phyloP scores from a whole-genome alignment of 2,329 filamentous ascomycete genomes.

The Phialocephala sp. region DNA sequence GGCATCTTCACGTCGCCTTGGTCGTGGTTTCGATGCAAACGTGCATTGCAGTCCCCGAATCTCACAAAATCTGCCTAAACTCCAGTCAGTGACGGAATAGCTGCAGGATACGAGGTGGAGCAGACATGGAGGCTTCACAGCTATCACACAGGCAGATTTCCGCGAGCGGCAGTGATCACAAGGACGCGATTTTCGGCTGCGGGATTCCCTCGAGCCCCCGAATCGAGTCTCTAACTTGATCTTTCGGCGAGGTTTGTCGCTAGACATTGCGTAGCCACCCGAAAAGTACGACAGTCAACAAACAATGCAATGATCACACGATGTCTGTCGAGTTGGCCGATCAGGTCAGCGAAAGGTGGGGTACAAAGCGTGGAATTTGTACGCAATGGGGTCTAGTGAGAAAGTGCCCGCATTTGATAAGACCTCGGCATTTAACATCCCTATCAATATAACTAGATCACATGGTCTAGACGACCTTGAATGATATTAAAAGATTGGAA shows the following conservation, averaged over 20 bases:
- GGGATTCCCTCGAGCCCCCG: constrained; percentile 47
- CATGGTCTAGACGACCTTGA: background rate
- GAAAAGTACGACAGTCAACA: background rate
- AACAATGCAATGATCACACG: constrained; percentile 3
- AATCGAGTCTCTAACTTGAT: constrained; percentile 51
- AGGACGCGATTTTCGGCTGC: constrained; percentile 54
- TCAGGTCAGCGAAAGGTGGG: constrained; percentile 7
- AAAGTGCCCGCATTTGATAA: constrained; percentile 7
- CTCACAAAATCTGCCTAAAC: constrained; percentile 40
- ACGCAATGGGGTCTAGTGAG: background rate
- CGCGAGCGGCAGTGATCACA: constrained; percentile 53
- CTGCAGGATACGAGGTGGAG: constrained; percentile 30
- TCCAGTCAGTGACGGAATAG: background rate
- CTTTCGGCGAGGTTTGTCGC: constrained; percentile 41
- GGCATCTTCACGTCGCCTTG: constrained; percentile 19
- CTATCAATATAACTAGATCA: background rate
- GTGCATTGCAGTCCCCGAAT: constrained; percentile 36
- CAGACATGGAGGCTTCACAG: constrained; percentile 52
- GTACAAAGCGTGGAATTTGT: background rate
- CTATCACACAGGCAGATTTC: constrained; percentile 55
- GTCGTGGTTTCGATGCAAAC: constrained; percentile 33
- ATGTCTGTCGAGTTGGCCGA: constrained; percentile 18
- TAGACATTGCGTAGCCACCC: constrained; percentile 13
- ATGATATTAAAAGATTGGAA: background rate
- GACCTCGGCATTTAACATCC: background rate